These are phyloP conservation scores for Alopecurus myosuroides DNA, from an alignment of 176 grass and related monocot genomes.

Conservation along the genomic window DNA sequence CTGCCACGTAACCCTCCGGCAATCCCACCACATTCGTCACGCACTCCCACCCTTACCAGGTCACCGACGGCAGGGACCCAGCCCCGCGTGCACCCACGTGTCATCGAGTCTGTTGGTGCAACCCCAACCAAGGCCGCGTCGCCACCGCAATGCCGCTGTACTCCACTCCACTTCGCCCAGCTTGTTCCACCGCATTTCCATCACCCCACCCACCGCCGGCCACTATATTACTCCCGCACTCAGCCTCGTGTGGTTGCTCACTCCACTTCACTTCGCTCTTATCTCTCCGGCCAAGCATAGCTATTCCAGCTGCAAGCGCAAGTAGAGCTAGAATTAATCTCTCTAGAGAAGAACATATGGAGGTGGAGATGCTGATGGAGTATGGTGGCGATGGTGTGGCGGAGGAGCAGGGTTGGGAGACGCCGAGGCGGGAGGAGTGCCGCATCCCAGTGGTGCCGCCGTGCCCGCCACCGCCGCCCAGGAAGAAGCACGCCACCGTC, in stretches of 20 bases:
- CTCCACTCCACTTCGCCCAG: background rate
- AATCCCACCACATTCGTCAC: background rate
- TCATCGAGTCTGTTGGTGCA: rapidly evolving
- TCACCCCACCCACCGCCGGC: slow-evolving; percentile 17
- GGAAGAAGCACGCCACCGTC: slow-evolving; percentile 7
- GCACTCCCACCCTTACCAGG: rapidly evolving
- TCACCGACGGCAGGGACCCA: background rate
- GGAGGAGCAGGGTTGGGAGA: slow-evolving; percentile 56
- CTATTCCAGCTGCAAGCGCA: background rate
- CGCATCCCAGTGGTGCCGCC: slow-evolving; percentile 45
- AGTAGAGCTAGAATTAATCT: background rate
- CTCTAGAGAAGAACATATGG: background rate
- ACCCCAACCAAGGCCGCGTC: rapidly evolving
- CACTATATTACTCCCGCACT: slow-evolving; percentile 20
- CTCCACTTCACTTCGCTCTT: background rate
- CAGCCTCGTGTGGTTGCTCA: background rate
- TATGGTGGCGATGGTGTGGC: background rate
- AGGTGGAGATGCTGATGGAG: background rate
- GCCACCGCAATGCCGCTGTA: slow-evolving; percentile 9
- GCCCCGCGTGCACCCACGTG: rapidly evolving
- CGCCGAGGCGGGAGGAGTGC: slow-evolving; percentile 59
- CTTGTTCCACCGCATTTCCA: background rate
- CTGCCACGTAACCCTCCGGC: slow-evolving; percentile 28
- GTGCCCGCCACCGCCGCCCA: slow-evolving; percentile 57
- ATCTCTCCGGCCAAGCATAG: background rate